Base-by-base conservation (phyloP, 768 basidiomycete genomes). In the Mycena albidolilacea region DNA sequence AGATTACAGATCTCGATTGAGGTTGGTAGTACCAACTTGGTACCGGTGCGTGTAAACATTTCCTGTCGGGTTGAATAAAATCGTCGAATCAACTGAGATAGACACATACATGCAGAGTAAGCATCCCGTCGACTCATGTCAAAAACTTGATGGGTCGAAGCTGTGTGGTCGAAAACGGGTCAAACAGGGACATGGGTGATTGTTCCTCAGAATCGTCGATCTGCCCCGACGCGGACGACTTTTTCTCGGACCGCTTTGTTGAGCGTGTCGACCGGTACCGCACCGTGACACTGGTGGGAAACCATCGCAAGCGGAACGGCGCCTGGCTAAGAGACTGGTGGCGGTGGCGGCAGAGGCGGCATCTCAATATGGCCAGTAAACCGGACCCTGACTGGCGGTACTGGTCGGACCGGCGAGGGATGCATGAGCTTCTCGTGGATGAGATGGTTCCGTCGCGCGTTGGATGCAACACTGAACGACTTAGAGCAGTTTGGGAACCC, bases 381-480 rank as follows among this genome's bases (percentile, higher is more conserved):
- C 7, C 69, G 43, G 15, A 72, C 12, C 19, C 35, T 48, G 4
- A 35, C n/a, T 48, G n/a, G 21, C 30, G 30, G 30, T 30, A 30
- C 30, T 50, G 37, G 46, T 50, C 8, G 15, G 35, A 38, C 6
- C 38, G 64, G 23, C 41, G 59, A 46, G 60, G 3, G 15, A 14
- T 1, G 63, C 19, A 67, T 67, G 11, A 74, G 80, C 71, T 75
- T 70, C 41, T 92, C 92, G 75, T 95, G 94, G 1, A 92, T 94
- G 57, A 92, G 91, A 46, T 93, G 85, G 77, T 95, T 94, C 43
- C 94, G 88, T 80, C 91, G 93, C 19, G 93, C 93, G 76, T 95
- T 95, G 10, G 94, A 95, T 14, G 92, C 89, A 17, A 95, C 93
- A 21, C 92, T 90, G 77, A 95, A 95, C 5, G 85, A 87, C 78